Evolutionary conservation across 352 stramenopile species (phyloP).

Genomic region (Plasmopara halstedii): DNA sequence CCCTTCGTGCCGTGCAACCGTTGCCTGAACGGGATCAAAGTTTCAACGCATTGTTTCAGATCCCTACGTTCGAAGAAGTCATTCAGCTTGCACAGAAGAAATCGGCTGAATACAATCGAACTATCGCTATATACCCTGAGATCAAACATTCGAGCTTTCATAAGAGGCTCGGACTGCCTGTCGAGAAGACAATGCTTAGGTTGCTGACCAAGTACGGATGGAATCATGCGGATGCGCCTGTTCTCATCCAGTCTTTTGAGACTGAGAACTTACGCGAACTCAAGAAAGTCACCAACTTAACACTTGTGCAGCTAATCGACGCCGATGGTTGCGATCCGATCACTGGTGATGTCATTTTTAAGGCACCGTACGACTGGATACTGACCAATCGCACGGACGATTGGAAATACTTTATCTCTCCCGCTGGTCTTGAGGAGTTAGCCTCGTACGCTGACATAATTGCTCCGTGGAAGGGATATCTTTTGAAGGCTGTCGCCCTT

Average conservation of each 20-base stretch:
- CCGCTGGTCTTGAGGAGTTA: conserved; percentile 47
- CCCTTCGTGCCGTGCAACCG: conserved; percentile 73
- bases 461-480: conserved; percentile 77
- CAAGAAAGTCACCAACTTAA: conserved; percentile 56
- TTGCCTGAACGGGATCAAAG: conserved; percentile 66
- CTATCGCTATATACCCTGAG: conserved; percentile 83
- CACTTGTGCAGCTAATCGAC: conserved; percentile 78
- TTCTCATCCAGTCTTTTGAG: conserved; percentile 76
- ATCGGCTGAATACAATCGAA: conserved; percentile 44
- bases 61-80: conserved; percentile 87
- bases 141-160: conserved; percentile 83
- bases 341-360: conserved; percentile 41
- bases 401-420: conserved; percentile 46
- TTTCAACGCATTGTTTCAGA: conserved; percentile 79
- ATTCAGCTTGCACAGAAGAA: conserved; percentile 70
- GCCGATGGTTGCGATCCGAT: conserved; percentile 41
- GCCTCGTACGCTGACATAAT: conserved; percentile 62
- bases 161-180: conserved; percentile 50
- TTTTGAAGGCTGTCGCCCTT: conserved; percentile 44
- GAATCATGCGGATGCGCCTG: conserved; percentile 51
- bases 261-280: conserved; percentile 62
- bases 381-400: conserved; percentile 44
- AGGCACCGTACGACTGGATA: conserved; percentile 63
- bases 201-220: conserved; percentile 62
- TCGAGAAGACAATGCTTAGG: conserved; percentile 73